Evolutionary conservation across 2,329 filamentous ascomycete species (phyloP).

Genomic region (Blastomyces emzantsi): DNA sequence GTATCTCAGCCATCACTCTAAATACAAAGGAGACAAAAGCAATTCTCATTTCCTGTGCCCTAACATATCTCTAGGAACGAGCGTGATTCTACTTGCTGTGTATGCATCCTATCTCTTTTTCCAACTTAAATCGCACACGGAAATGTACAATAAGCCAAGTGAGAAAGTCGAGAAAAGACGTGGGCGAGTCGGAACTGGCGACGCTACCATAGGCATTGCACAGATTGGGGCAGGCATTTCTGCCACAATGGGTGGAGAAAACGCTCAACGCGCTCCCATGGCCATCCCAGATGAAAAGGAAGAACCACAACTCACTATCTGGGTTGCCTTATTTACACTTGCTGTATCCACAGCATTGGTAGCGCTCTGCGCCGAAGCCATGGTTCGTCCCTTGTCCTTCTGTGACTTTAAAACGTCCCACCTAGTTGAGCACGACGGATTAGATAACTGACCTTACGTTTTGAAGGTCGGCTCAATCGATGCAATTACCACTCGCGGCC

Average conservation of each 20-base stretch:
- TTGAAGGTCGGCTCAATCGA: constrained; percentile 46
- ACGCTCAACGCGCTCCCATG: constrained; percentile 39
- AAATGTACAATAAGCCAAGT: constrained; percentile 70
- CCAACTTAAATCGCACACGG: constrained; percentile 76
- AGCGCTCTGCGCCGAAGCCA: constrained; percentile 63
- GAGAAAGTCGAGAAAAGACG: constrained; percentile 60
- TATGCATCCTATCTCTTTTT: constrained; percentile 82
- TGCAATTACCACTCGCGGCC: constrained; percentile 40
- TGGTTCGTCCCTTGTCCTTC: constrained; percentile 32
- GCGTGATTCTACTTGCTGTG: constrained; percentile 73
- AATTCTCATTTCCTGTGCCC: constrained; percentile 4
- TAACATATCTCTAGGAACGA: constrained; percentile 35
- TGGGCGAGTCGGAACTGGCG: constrained; percentile 41
- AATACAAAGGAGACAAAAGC: background rate
- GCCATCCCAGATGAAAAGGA: constrained; percentile 59
- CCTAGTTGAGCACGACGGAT: background rate
- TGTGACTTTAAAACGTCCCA: background rate
- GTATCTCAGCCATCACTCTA: constrained; percentile 12
- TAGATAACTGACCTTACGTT: background rate
- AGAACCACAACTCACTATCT: constrained; percentile 62
- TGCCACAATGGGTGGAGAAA: constrained; percentile 42
- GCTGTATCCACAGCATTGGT: constrained; percentile 67
- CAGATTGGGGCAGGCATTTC: constrained; percentile 44
- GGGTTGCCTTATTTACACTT: constrained; percentile 64
- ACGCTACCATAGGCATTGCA: constrained; percentile 42